Base-by-base conservation (phyloP, 2,329 filamentous ascomycete genomes). In the Apiospora hydei region DNA sequence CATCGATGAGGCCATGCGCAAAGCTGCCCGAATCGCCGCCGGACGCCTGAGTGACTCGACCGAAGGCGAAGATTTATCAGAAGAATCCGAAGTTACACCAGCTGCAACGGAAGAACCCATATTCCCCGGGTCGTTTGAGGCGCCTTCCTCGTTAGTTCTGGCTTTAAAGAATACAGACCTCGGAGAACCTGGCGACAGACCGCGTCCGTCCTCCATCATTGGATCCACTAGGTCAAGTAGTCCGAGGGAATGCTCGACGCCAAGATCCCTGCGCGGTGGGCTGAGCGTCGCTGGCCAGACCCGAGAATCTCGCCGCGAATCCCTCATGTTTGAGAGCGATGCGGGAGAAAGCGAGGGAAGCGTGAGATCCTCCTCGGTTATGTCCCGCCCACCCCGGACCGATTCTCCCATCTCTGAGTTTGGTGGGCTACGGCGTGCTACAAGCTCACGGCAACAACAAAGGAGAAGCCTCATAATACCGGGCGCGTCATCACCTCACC, bases 331-430 rank as follows among this genome's bases (percentile, higher is more conserved):
- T 44, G 96, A 98, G 77, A 95, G 94, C 74, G 96, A 99, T 80
- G 85, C 90, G 26, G 92, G 91, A 14, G 94, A 94, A 71, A 98
- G 95, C 78, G 96, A 99, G 79, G 94, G 93, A 71, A 98, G 95
- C 80, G 88, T 95, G 70, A 90, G 93, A 61, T 98, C 96, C 0
- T 90, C 90, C 2, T 97, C 95, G 0, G 85, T 93, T 4, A 85
- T 94, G 69, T 92, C 94, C 4, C 88, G 91, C 14, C 84, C 85
- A 46, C 90, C 91, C 66, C 89, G 95, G 74, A 95, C 94, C 0
- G 95, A 98, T 73, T 99, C 96, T 0, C 96, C 96, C 2, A 92
- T 94, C 26, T 97, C 95, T 6, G 96, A 98, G 73, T 91, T 95
- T 78, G 91, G 93, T 70, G 89, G 90, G 75, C 85, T 98, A 30